Evolutionary conservation across 352 stramenopile species (phyloP), one percentile per base, ranked within the genome.

Genomic region (Phytophthora fragariae): DNA sequence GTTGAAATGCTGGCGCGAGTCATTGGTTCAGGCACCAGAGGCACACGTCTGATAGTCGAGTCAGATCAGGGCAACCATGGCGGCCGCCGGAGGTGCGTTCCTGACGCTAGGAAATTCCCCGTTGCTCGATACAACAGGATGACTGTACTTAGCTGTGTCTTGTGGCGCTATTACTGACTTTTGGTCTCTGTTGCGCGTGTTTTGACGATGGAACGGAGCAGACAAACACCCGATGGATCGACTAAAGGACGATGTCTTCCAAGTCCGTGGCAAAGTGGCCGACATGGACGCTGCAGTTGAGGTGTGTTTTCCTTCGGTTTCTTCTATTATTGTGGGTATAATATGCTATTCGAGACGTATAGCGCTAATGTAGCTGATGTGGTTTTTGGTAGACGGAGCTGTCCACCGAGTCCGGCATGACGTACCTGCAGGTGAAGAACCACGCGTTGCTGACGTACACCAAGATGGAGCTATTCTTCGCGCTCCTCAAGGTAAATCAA

Each of bases 401-500:
- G 47, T 39, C 77, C 52, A 93, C 88, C 1, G 77, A 90, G 27
- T 57, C 71, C 17, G 89, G 89, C 54, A 92, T 96, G 82, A 84
- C 84, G 56, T 93, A 89, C 64, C 59, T 96, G 68, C 89, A 96
- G 66, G 88, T 96, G 66, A 96, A 96, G 81, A 96, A 94, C 82
- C 89, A 96, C 64, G 88, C 86, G 59, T 76, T 96, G 62, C 78
- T 96, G 58, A 89, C 77, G 56, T 96, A 96, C 84, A 94, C 88
- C 56, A 94, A 95, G 72, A 85, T 96, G 78, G 89, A 94, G 75
- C 85, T 96, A 33, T 96, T 91, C 72, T 96, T 93, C 67, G 73
- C 87, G 5, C 44, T 96, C 56, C 89, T 95, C 60, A 96, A 96
- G 79, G 86, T 79, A 71, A 85, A 52, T 19, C 27, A 31, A 11